These are phyloP conservation scores for Talaromyces sp. DNA, from an alignment of 2,329 filamentous ascomycete species.

Conservation along the genomic window DNA sequence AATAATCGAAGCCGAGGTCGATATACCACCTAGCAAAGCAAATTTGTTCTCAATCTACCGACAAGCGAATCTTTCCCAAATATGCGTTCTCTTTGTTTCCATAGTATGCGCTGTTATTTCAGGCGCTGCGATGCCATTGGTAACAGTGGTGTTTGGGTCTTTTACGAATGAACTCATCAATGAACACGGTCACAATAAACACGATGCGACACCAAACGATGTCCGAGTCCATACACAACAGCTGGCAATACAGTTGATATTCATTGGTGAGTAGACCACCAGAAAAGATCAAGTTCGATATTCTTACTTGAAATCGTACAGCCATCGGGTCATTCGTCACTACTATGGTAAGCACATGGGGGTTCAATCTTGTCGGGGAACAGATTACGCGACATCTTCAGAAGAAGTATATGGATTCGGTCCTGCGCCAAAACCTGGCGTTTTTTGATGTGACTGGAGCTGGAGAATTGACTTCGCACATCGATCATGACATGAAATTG, in stretches of 20 bases:
- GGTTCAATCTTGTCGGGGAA: slow-evolving; percentile 5
- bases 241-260: no score
- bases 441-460: slow-evolving; percentile 84
- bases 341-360: slow-evolving; percentile 25
- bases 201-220: neutral
- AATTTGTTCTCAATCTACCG: no score
- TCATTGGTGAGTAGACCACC: no score
- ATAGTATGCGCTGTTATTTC: slow-evolving; percentile 1
- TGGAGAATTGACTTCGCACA: slow-evolving; percentile 81
- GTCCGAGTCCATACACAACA: neutral
- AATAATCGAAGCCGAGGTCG: no score
- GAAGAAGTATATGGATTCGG: slow-evolving; percentile 73
- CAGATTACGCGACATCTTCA: slow-evolving; percentile 62
- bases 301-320: neutral
- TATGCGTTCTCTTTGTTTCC: neutral
- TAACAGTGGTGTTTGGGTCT: slow-evolving; percentile 1
- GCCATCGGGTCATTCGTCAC: slow-evolving; percentile 3
- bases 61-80: no score
- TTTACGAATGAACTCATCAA: neutral
- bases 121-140: slow-evolving; percentile 3
- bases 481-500: slow-evolving; percentile 81
- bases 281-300: neutral
- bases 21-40: no score
- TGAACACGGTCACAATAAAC: neutral
- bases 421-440: slow-evolving; percentile 77